Conservation (phyloP, 2,329 filamentous ascomycete species). For the Colletotrichum sp. region DNA sequence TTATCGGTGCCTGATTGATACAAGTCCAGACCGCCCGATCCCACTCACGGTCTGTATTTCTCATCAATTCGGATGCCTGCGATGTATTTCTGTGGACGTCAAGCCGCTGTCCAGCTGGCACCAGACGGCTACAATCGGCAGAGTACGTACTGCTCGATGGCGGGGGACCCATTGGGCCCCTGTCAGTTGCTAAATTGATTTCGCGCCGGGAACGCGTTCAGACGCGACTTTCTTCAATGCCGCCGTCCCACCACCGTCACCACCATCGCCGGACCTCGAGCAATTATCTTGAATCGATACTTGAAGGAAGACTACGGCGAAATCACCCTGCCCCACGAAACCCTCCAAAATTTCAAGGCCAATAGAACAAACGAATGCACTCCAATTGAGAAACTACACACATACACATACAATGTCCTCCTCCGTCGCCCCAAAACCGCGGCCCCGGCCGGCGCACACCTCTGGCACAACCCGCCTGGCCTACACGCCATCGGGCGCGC, state of each 20-base stretch:
- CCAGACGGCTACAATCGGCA: not conserved
- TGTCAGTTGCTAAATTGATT: conserved; percentile 31
- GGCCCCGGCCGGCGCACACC: conserved; percentile 76
- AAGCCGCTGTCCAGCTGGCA: not conserved
- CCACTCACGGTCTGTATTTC: conserved; percentile 7
- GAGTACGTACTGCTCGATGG: not conserved
- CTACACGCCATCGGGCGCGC: conserved; percentile 88
- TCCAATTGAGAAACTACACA: not conserved
- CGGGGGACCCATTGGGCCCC: not conserved
- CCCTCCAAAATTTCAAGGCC: not conserved
- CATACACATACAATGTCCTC: conserved; percentile 29
- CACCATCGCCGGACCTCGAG: not conserved
- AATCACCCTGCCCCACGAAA: not conserved
- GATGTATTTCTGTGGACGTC: not conserved
- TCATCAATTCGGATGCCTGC: conserved; percentile 19
- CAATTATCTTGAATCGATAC: conserved; percentile 1
- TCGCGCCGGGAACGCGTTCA: conserved; percentile 38
- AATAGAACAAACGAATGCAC: not conserved
- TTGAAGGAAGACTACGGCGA: not conserved
- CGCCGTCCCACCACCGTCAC: not conserved
- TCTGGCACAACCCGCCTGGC: conserved; percentile 85
- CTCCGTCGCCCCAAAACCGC: conserved; percentile 52
- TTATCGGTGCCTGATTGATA: not conserved
- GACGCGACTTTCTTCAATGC: conserved; percentile 39
- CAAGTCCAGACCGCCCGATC: not conserved